Conservation (phyloP, 768 basidiomycete genomes). For the Calocybe gangraenosa region DNA sequence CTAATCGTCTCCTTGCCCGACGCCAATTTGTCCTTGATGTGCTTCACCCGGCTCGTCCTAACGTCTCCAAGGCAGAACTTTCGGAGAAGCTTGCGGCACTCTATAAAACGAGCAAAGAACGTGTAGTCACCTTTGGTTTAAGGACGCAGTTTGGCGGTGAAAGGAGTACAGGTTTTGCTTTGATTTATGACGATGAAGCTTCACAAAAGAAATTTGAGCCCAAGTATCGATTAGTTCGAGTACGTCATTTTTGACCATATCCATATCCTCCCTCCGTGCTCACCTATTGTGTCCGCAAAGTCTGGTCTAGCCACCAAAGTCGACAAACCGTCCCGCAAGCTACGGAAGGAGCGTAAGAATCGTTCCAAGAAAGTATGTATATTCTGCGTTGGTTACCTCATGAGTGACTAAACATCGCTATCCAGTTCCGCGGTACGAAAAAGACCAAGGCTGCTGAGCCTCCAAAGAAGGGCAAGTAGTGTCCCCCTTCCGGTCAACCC, state of each 20-base stretch:
- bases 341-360: slow-evolving; percentile 99
- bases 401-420: slow-evolving; percentile 14
- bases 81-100: slow-evolving; percentile 86
- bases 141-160: slow-evolving; percentile 98
- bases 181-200: slow-evolving; percentile 96
- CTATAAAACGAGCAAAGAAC: slow-evolving; percentile 90
- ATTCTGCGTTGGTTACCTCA: background rate
- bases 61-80: slow-evolving; percentile 90
- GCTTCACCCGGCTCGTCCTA: slow-evolving; percentile 92
- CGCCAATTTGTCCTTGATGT: slow-evolving; percentile 95
- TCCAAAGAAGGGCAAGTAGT: slow-evolving; percentile 89
- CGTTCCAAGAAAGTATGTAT: slow-evolving; percentile 87
- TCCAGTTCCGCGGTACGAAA: slow-evolving; percentile 89
- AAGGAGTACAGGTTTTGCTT: slow-evolving; percentile 91
- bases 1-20: slow-evolving; percentile 94
- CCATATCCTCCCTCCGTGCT: background rate
- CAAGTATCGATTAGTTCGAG: slow-evolving; percentile 89
- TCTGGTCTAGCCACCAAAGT: slow-evolving; percentile 70
- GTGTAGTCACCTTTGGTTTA: slow-evolving; percentile 93
- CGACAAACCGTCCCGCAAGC: slow-evolving; percentile 90
- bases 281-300: slow-evolving; percentile 29
- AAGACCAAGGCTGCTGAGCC: slow-evolving; percentile 92
- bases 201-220: slow-evolving; percentile 98
- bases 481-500: slow-evolving; percentile 23
- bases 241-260: slow-evolving; percentile 38